These are phyloP conservation scores for Thielaviopsis punctulata DNA, from an alignment of 2,329 filamentous ascomycete genomes.

Conservation along the genomic window DNA sequence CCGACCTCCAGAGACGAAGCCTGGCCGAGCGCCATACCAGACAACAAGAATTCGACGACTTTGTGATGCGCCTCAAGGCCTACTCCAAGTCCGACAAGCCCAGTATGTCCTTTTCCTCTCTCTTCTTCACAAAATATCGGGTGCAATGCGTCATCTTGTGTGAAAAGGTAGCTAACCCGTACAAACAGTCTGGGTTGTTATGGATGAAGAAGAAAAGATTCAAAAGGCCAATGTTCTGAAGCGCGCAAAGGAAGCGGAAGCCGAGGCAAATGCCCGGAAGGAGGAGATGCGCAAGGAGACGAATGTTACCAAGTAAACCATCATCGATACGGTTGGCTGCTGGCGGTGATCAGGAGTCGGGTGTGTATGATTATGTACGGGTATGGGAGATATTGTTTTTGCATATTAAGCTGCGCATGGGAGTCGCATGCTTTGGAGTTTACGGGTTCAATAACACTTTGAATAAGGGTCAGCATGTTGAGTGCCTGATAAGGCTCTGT, in stretches of 20 bases:
- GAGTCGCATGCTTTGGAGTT: not conserved
- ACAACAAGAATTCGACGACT: conserved; percentile 78
- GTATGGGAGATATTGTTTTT: not conserved
- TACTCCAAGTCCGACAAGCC: conserved; percentile 83
- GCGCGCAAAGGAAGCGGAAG: conserved; percentile 21
- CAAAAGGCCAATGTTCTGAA: conserved; percentile 22
- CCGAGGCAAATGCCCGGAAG: conserved; percentile 26
- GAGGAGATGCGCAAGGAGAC: conserved; percentile 33
- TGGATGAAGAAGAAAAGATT: conserved; percentile 30
- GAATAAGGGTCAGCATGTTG: too few species aligned
- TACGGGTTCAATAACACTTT: not conserved
- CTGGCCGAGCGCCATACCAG: conserved; percentile 60
- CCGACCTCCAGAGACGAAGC: conserved; percentile 77
- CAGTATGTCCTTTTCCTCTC: conserved; percentile 37
- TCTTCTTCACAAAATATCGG: not conserved
- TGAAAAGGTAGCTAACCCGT: too few species aligned
- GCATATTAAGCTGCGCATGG: not conserved
- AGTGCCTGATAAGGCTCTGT: too few species aligned
- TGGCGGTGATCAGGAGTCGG: not conserved
- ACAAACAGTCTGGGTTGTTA: conserved; percentile 31
- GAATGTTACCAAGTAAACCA: conserved; percentile 22
- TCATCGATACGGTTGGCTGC: not conserved
- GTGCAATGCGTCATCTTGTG: not conserved
- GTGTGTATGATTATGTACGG: not conserved
- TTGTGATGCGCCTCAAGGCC: conserved; percentile 68